phyloP scores from a whole-genome alignment of 75 land plant genomes.

The Selaginella tamariscina region DNA sequence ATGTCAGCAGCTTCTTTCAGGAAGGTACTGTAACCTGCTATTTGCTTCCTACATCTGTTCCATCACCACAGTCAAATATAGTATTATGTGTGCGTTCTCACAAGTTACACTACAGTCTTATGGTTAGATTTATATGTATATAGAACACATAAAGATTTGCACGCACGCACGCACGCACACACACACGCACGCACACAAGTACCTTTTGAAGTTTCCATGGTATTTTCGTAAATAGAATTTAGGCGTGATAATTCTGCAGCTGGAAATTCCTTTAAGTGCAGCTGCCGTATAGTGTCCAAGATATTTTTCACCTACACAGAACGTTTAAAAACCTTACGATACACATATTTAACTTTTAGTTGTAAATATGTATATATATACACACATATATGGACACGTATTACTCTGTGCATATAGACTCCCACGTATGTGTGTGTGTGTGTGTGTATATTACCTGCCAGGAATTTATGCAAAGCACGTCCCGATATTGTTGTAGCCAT shows the following conservation, averaged over 20 bases:
- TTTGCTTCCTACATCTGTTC: constrained; percentile 20
- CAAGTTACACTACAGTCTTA: too few species aligned
- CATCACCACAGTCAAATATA: constrained; percentile 1
- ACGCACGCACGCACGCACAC: too few species aligned
- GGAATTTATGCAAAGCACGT: constrained; percentile 74
- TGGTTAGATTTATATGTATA: too few species aligned
- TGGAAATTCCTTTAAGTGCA: constrained; percentile 66
- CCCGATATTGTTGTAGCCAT: constrained; percentile 33
- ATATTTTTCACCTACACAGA: constrained; percentile 75
- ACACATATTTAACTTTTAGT: neutral
- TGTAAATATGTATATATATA: too few species aligned
- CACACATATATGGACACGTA: too few species aligned
- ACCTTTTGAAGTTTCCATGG: too few species aligned
- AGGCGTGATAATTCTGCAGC: constrained; percentile 43
- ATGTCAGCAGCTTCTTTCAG: constrained; percentile 52
- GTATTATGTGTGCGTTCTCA: too few species aligned
- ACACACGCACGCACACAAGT: too few species aligned
- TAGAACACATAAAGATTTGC: too few species aligned
- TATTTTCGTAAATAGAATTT: constrained; percentile 32
- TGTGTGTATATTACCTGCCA: constrained; percentile 84
- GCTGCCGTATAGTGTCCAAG: constrained; percentile 61
- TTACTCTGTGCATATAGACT: too few species aligned
- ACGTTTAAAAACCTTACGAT: neutral
- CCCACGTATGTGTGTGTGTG: too few species aligned
- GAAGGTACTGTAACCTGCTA: constrained; percentile 44